Conservation (phyloP, 805 yeast species). For the Ascoidea asiatica region DNA sequence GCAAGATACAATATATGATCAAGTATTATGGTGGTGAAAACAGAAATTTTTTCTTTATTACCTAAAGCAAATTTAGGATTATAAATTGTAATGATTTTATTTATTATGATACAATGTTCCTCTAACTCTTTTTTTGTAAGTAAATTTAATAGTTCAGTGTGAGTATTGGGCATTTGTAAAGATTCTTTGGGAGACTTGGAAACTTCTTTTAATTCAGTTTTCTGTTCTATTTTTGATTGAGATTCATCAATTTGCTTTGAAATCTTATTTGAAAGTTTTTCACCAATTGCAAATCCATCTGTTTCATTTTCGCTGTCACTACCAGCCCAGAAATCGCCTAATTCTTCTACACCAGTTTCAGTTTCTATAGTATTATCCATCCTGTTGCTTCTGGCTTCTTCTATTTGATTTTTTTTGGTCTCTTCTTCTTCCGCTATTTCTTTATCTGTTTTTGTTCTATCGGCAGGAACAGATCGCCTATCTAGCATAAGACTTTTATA, state of each 20-base stretch:
- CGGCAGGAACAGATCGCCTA: conserved; percentile 69
- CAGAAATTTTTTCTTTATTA: conserved; percentile 60
- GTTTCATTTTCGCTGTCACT: conserved; percentile 32
- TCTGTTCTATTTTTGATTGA: conserved; percentile 19
- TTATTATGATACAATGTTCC: conserved; percentile 34
- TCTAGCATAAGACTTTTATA: conserved; percentile 58
- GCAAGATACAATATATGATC: conserved; percentile 44
- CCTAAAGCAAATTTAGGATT: conserved; percentile 75
- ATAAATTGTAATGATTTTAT: conserved; percentile 41
- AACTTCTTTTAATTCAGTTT: conserved; percentile 12
- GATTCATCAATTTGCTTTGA: no score
- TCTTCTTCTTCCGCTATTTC: conserved; percentile 48
- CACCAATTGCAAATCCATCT: conserved; percentile 12
- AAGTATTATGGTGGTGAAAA: conserved; percentile 48
- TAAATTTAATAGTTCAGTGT: conserved; percentile 25
- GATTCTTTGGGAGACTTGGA: conserved; percentile 4
- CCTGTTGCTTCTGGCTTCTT: conserved; percentile 55
- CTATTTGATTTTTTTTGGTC: conserved; percentile 47
- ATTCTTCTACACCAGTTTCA: conserved; percentile 49
- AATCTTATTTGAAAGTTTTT: conserved; percentile 25
- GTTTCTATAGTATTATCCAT: conserved; percentile 55
- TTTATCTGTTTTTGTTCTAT: conserved; percentile 67
- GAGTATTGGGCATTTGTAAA: conserved; percentile 35
- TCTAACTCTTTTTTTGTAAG: conserved; percentile 20
- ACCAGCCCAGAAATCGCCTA: conserved; percentile 52